Conservation (phyloP, 2,329 filamentous ascomycete species). For the Phyllosticta citribraziliensis region DNA sequence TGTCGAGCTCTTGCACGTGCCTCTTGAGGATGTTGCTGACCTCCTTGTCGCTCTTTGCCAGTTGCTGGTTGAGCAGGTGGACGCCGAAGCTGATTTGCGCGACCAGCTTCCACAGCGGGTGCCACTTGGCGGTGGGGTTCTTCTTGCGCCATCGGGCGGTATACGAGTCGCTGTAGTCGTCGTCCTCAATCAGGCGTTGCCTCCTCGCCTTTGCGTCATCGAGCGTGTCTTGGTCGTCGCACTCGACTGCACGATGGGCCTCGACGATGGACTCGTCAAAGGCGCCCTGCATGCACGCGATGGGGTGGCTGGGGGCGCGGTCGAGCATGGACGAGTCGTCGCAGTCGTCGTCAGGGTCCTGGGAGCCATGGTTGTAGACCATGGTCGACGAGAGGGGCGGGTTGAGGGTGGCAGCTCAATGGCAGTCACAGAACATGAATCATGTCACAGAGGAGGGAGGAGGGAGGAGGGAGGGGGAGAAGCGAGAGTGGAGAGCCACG, state of each 20-base stretch:
- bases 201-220: constrained; percentile 52
- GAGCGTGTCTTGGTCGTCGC: constrained; percentile 32
- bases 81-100: constrained; percentile 92
- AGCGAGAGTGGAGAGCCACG: background rate
- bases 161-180: constrained; percentile 60
- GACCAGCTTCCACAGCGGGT: constrained; percentile 82
- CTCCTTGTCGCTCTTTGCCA: constrained; percentile 81
- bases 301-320: constrained; percentile 52
- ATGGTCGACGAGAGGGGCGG: background rate
- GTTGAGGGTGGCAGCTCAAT: background rate
- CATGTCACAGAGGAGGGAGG: background rate
- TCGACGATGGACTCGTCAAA: constrained; percentile 77
- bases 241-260: constrained; percentile 38
- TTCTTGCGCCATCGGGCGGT: constrained; percentile 67
- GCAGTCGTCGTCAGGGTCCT: constrained; percentile 8
- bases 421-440: background rate
- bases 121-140: constrained; percentile 59
- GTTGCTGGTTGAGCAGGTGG: constrained; percentile 71
- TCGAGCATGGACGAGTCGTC: constrained; percentile 8
- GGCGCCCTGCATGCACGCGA: constrained; percentile 66
- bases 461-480: background rate
- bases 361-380: background rate
- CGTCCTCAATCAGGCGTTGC: constrained; percentile 42
- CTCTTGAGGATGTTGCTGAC: constrained; percentile 82
- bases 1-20: constrained; percentile 90